Evolutionary conservation across 441 rosid genomes (phyloP), one percentile per base, ranked within the genome.

Genomic region (Francoa sonchifolia): DNA sequence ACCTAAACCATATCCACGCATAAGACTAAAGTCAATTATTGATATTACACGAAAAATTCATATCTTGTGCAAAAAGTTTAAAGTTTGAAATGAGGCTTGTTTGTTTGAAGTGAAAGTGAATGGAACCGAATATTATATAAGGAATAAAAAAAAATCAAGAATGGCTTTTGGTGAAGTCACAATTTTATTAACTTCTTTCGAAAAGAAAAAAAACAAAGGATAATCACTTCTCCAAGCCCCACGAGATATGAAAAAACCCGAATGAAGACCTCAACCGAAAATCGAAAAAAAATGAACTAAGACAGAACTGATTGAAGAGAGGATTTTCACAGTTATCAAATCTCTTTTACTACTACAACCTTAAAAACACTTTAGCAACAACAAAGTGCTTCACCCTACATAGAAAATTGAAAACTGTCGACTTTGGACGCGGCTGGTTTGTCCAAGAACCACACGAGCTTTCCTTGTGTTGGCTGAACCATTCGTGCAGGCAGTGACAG

Each of bases 391-490:
- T 25, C 47, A 48, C 32, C 39, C 73, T 77, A 73, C 45, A 50
- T 68, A 0, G 72, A 54, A 54, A 55, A 52, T 33, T 65, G 57
- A 33, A 39, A 13, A 18, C 72, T 21, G 6, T 72, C 57, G 6
- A 85, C 84, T 56, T 73, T 70, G 17, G 86, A 79, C 18, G 82
- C 92, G 4, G 95, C 83, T 5, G 52, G 63, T 56, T 66, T 79
- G 69, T 89, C 95, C 76, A 82, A 50, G 66, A 84, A 82, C 95
- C 97, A 89, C 8, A 68, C 69, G 59, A 82, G 52, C 67, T 72
- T 75, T 47, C 94, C 94, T 15, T 65, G 57, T 6, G 56, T 55
- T 2, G 84, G 95, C 50, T 72, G 71, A 44, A 83, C 74, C 79
- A 73, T 49, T 54, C 77, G 51, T 16, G 85, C 82, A 25, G 97